A percentile compares a stretch with the other conserved stretches of the same genome.
Conservation (phyloP, 2,329 filamentous ascomycete species). For the Fusarium tanahbumbuense region DNA sequence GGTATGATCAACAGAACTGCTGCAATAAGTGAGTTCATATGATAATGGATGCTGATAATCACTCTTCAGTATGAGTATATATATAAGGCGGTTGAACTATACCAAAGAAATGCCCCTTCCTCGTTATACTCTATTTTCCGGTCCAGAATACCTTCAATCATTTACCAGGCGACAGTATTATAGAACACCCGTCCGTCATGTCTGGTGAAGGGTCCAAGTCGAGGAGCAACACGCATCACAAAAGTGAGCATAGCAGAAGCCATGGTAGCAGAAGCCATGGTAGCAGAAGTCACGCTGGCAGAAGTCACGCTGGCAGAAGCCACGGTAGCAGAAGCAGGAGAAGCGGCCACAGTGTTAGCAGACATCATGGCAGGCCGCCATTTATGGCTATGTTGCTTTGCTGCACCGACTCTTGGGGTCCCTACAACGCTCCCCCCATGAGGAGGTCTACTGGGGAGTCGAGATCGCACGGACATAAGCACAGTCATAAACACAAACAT, state of each 20-base stretch:
- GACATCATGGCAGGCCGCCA: not conserved
- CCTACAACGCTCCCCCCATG: not conserved
- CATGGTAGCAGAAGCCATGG: not conserved
- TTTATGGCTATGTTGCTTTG: not conserved
- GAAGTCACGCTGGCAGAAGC: not conserved
- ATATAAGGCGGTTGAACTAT: not conserved
- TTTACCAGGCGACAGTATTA: not conserved
- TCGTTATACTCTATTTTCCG: not conserved
- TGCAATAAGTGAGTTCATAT: slow-evolving; percentile 12
- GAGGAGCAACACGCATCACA: slow-evolving; percentile 7
- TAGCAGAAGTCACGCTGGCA: not conserved
- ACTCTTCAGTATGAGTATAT: slow-evolving; percentile 14
- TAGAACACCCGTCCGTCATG: not conserved
- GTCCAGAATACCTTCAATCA: not conserved
- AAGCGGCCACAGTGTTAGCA: not conserved
- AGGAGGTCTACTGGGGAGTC: not conserved
- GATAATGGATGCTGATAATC: slow-evolving; percentile 18
- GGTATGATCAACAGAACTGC: slow-evolving; percentile 27
- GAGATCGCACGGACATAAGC: slow-evolving; percentile 1
- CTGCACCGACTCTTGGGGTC: not conserved
- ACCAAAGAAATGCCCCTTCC: not conserved
- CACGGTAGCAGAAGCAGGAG: slow-evolving; percentile 9
- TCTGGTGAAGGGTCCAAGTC: not conserved
- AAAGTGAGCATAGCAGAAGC: slow-evolving; percentile 1
- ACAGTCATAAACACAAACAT: not conserved